Evolutionary conservation across 768 basidiomycete genomes (phyloP).

Genomic region (Naganishia friedmannii): DNA sequence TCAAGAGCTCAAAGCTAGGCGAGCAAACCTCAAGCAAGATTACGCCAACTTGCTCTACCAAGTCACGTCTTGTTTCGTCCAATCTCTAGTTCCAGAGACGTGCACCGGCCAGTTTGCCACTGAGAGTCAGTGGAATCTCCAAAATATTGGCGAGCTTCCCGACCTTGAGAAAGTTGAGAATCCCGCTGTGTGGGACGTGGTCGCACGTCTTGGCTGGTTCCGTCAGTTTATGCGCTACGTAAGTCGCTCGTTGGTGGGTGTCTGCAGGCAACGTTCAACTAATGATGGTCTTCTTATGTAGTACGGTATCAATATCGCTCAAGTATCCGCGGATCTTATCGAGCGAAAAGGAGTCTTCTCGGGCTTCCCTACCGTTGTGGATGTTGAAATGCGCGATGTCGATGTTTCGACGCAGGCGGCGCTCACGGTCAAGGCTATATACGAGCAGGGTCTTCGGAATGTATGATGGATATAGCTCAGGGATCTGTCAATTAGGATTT

Average conservation of each 20-base stretch:
- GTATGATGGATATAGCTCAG: neutral
- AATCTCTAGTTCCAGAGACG: slow-evolving; percentile 23
- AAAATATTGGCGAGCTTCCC: slow-evolving; percentile 13
- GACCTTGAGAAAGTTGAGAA: slow-evolving; percentile 20
- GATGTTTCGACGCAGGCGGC: slow-evolving; percentile 8
- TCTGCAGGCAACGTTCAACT: neutral
- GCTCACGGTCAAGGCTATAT: slow-evolving; percentile 18
- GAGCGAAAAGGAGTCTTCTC: slow-evolving; percentile 10
- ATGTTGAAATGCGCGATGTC: neutral
- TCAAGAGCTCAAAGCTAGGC: slow-evolving; percentile 40
- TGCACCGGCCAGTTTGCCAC: slow-evolving; percentile 2
- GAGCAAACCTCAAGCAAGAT: slow-evolving; percentile 11
- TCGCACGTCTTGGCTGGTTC: slow-evolving; percentile 46
- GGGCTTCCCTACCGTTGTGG: neutral
- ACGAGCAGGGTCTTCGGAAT: slow-evolving; percentile 19
- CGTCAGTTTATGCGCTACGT: slow-evolving; percentile 46
- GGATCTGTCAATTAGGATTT: neutral
- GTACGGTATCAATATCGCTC: slow-evolving; percentile 11
- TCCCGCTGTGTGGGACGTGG: slow-evolving; percentile 24
- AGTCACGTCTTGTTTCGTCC: slow-evolving; percentile 21
- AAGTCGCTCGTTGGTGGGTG: slow-evolving; percentile 19
- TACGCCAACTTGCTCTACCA: slow-evolving; percentile 15
- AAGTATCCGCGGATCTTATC: slow-evolving; percentile 7
- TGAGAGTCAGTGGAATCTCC: slow-evolving; percentile 1
- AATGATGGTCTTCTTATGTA: neutral